Conservation (phyloP, 192 early-diverging fungal species). For the Coemansia sp. region DNA sequence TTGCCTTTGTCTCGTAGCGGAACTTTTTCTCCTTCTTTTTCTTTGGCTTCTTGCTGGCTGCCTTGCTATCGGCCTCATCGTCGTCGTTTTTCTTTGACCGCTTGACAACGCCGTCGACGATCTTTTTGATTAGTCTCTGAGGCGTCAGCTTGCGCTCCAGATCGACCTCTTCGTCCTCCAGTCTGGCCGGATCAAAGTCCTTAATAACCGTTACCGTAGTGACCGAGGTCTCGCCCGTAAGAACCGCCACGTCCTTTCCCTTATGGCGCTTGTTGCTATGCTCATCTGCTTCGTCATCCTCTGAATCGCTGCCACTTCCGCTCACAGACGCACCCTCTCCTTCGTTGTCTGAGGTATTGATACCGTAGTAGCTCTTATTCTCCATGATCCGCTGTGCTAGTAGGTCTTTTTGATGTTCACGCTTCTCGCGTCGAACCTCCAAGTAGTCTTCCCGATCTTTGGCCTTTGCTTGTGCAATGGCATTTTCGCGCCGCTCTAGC, state of each 20-base stretch:
- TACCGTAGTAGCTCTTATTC: constrained; percentile 43
- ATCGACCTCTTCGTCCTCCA: constrained; percentile 16
- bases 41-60: constrained; percentile 12
- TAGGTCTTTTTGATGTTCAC: constrained; percentile 61
- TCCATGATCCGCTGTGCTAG: constrained; percentile 56
- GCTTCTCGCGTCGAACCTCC: constrained; percentile 54
- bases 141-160: constrained; percentile 34
- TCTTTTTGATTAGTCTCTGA: constrained; percentile 23
- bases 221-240: constrained; percentile 59
- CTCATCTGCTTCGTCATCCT: constrained; percentile 8
- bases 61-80: background rate
- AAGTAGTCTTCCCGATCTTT: constrained; percentile 61
- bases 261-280: constrained; percentile 15
- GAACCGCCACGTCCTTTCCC: constrained; percentile 58
- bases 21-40: constrained; percentile 44
- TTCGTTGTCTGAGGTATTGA: constrained; percentile 31
- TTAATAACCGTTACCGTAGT: constrained; percentile 75
- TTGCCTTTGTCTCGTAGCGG: constrained; percentile 55
- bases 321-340: background rate
- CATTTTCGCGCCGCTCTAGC: constrained; percentile 66
- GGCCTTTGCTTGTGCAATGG: constrained; percentile 54
- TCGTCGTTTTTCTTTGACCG: constrained; percentile 1
- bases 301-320: constrained; percentile 10
- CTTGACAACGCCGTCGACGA: constrained; percentile 18
- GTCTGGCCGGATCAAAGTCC: constrained; percentile 60